Evolutionary conservation across 129 eudicot species (phyloP).

Genomic region (Flaveria ramosissima): DNA sequence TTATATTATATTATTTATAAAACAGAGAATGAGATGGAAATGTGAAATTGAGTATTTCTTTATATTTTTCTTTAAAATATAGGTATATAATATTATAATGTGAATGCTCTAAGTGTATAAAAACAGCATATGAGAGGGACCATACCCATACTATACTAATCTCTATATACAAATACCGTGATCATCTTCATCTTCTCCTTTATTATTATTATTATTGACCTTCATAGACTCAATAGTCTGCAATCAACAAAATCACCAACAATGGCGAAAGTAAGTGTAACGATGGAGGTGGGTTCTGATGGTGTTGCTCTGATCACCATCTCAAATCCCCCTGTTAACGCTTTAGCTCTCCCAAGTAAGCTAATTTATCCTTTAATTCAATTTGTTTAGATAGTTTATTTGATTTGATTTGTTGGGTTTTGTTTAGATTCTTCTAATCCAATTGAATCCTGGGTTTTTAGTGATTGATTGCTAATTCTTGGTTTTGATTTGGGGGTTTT

Average conservation of each 20-base stretch:
- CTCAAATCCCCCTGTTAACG: slow-evolving; percentile 81
- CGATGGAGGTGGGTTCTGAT: slow-evolving; percentile 77
- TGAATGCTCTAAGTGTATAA: too few species aligned
- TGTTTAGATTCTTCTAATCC: not conserved
- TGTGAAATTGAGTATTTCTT: too few species aligned
- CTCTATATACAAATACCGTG: not conserved
- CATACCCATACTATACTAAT: not conserved
- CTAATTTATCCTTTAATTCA: not conserved
- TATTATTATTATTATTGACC: slow-evolving; percentile 4
- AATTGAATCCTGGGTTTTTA: slow-evolving; percentile 3
- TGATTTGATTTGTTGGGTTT: not conserved
- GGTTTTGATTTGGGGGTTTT: not conserved
- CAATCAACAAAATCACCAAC: not conserved
- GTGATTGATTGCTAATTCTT: not conserved
- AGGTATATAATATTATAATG: too few species aligned
- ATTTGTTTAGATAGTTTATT: not conserved
- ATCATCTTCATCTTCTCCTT: slow-evolving; percentile 14
- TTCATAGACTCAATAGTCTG: not conserved
- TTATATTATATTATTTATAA: too few species aligned
- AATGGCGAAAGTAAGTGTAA: slow-evolving; percentile 55
- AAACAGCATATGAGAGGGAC: not conserved
- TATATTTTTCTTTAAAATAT: too few species aligned
- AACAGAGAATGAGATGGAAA: too few species aligned
- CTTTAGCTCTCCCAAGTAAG: slow-evolving; percentile 68
- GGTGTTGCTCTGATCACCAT: slow-evolving; percentile 81